phyloP scores from a whole-genome alignment of 2,329 filamentous ascomycete species.

The Ceratocystis cubensis region DNA sequence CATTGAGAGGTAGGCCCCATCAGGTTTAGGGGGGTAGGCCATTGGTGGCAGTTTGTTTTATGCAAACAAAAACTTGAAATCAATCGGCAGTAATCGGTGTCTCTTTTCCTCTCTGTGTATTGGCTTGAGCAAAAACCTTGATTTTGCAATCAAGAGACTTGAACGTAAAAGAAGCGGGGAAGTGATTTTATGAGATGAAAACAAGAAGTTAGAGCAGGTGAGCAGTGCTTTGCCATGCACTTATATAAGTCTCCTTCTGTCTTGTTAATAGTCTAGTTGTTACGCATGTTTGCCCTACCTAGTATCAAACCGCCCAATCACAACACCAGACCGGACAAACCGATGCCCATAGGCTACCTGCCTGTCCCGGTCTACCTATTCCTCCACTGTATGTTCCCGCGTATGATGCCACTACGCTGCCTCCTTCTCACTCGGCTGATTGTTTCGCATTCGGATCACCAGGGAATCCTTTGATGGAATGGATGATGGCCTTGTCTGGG shows the following conservation, averaged over 20 bases:
- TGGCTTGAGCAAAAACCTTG: not conserved
- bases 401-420: not conserved
- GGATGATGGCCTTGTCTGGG: not conserved
- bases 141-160: not conserved
- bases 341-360: not conserved
- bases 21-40: conserved; percentile 9
- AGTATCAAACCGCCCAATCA: not conserved
- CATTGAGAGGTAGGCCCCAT: conserved; percentile 9
- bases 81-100: too few species aligned
- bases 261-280: not conserved
- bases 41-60: not conserved
- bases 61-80: not conserved
- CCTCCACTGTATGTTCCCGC: not conserved
- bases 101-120: too few species aligned
- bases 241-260: not conserved
- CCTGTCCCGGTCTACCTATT: not conserved
- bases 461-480: not conserved
- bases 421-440: not conserved
- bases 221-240: not conserved
- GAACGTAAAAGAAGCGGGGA: not conserved
- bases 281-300: conserved; percentile 3
- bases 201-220: not conserved
- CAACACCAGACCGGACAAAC: not conserved
- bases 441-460: not conserved
- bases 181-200: not conserved